Percentiles rank a stretch among this genome's conserved stretches.
Evolutionary conservation across 176 grass and related monocot species (phyloP).

Genomic region (Musa schizocarpa): DNA sequence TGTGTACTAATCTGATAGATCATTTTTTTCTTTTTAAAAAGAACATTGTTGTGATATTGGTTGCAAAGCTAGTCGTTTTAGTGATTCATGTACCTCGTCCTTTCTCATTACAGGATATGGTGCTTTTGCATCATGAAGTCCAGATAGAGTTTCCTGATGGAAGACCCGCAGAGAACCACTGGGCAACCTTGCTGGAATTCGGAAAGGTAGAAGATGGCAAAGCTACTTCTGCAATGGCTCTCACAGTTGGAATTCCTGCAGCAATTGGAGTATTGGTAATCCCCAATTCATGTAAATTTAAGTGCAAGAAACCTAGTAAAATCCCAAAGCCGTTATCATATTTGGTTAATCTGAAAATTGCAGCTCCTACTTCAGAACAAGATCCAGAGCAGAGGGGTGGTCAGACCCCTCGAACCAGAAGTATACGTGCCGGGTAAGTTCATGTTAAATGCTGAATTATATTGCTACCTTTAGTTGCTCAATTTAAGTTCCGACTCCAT

Average conservation of each 20-base stretch:
- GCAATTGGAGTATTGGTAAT: slow-evolving; percentile 75
- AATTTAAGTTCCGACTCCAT: neutral
- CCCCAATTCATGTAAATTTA: slow-evolving; percentile 15
- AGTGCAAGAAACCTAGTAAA: neutral
- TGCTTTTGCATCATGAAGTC: slow-evolving; percentile 85
- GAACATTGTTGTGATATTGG: no score
- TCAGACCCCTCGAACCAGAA: slow-evolving; percentile 72
- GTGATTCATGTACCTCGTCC: neutral
- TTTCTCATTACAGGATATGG: slow-evolving; percentile 64
- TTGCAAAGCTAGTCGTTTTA: neutral
- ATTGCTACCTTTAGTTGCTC: neutral
- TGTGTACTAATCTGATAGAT: no score
- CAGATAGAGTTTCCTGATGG: slow-evolving; percentile 60
- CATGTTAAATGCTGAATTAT: neutral
- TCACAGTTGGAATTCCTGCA: slow-evolving; percentile 80
- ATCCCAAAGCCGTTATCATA: slow-evolving; percentile 1
- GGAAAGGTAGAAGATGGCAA: slow-evolving; percentile 58
- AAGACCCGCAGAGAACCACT: slow-evolving; percentile 55
- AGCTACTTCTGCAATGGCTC: slow-evolving; percentile 76
- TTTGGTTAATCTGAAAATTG: slow-evolving; percentile 14
- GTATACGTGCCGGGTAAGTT: slow-evolving; percentile 75
- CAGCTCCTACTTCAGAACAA: slow-evolving; percentile 86
- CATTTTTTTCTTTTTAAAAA: no score
- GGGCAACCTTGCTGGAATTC: slow-evolving; percentile 68
- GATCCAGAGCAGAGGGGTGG: slow-evolving; percentile 58